phyloP scores from a whole-genome alignment of 2,329 filamentous ascomycete species.

The Exophiala viscosa region DNA sequence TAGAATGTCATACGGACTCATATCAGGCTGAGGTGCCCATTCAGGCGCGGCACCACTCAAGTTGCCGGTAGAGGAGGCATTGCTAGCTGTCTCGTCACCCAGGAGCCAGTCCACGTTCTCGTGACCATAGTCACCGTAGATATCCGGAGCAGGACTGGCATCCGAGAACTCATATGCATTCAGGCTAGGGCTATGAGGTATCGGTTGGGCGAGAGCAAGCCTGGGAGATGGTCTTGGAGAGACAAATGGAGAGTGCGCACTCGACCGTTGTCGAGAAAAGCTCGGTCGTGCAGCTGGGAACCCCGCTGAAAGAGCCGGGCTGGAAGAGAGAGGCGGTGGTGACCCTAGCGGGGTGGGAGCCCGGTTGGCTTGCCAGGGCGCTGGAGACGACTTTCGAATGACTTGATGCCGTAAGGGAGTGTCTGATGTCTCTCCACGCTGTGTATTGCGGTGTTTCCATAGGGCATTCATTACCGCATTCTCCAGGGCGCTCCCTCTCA shows the following conservation, averaged over 20 bases:
- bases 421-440: slow-evolving; percentile 57
- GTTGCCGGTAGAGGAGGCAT: slow-evolving; percentile 64
- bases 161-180: slow-evolving; percentile 97
- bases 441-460: slow-evolving; percentile 64
- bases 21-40: slow-evolving; percentile 74
- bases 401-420: slow-evolving; percentile 84
- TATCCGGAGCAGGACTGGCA: slow-evolving; percentile 73
- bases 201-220: slow-evolving; percentile 84
- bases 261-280: slow-evolving; percentile 56
- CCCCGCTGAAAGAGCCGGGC: slow-evolving; percentile 72
- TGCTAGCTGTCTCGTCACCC: slow-evolving; percentile 76
- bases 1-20: slow-evolving; percentile 97
- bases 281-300: slow-evolving; percentile 68
- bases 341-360: slow-evolving; percentile 74
- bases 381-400: slow-evolving; percentile 84
- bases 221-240: slow-evolving; percentile 91
- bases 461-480: slow-evolving; percentile 86
- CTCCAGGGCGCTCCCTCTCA: slow-evolving; percentile 75
- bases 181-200: slow-evolving; percentile 88
- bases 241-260: slow-evolving; percentile 70
- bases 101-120: slow-evolving; percentile 98
- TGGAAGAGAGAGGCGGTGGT: slow-evolving; percentile 75
- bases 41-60: slow-evolving; percentile 81
- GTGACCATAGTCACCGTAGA: slow-evolving; percentile 84
- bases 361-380: slow-evolving; percentile 79